These are phyloP conservation scores for Apocynum venetum DNA, from an alignment of 257 asterid genomes.

Conservation along the genomic window DNA sequence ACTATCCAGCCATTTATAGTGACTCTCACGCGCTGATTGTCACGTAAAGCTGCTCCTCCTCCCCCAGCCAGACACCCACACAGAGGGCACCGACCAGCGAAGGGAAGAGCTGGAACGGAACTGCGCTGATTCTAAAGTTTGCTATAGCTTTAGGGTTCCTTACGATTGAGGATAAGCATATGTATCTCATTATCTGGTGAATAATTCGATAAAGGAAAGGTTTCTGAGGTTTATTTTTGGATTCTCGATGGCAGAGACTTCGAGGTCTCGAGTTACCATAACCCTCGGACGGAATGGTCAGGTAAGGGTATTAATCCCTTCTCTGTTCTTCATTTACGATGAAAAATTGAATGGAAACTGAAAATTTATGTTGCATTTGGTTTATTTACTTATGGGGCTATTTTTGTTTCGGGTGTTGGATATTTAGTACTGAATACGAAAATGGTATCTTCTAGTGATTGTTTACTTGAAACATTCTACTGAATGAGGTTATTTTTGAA, in stretches of 20 bases:
- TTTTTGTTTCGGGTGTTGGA: neutral
- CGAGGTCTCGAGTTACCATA: slow-evolving; percentile 77
- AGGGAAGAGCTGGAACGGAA: slow-evolving; percentile 61
- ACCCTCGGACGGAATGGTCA: slow-evolving; percentile 84
- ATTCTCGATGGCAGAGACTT: slow-evolving; percentile 54
- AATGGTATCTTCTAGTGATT: neutral
- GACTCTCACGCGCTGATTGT: neutral
- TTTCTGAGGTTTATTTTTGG: neutral
- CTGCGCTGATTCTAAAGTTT: slow-evolving; percentile 30
- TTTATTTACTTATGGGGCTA: neutral
- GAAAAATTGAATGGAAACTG: neutral
- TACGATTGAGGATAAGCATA: neutral
- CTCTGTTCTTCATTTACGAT: neutral
- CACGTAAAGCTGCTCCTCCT: neutral
- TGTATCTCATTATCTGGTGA: neutral
- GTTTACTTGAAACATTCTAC: neutral
- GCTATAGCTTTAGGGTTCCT: slow-evolving; percentile 17
- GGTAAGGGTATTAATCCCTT: slow-evolving; percentile 29
- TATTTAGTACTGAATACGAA: neutral
- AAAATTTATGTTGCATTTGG: neutral
- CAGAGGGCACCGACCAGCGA: neutral
- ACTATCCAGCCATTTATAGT: neutral
- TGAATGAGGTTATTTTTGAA: neutral
- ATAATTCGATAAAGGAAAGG: neutral
- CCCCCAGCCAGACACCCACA: too few relatives aligned